Evolutionary conservation across 192 early-diverging fungal species (phyloP), one percentile per base, ranked within the genome.

Genomic region (Rhizoclosmatium sp.): DNA sequence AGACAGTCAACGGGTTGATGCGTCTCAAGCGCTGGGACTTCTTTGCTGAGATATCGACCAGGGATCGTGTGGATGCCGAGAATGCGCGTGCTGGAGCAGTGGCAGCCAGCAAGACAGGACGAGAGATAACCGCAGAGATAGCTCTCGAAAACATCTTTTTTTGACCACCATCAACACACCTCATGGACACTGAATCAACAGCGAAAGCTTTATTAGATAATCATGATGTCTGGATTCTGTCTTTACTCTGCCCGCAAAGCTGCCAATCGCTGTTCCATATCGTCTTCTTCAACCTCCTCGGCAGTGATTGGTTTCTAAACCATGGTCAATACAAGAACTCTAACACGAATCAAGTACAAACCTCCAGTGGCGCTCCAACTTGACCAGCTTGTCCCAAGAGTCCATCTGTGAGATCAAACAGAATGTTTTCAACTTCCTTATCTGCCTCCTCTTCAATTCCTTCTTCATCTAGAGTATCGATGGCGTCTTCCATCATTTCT

Each of bases 361-460:
- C 85, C 78, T 88, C 85, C 48, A 91, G 73, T 21, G 84, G 75
- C 72, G 85, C 87, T 7, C 88, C 91, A 51, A 93, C 92, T 44
- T 67, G 58, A 42, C 91, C 90, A 5, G 87, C 91, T 69, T 89
- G 85, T 19, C 88, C 90, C 19, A 93, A 81, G 39, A 89, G n/a
- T 7, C 97, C 98, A 75, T 96, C 91, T 48, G 96, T 98, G 66
- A 98, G 84, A 82, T 96, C 91, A 44, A 91, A 94, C 61, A 99
- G 82, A 7, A 99, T 91, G 61, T 91, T 95, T 81, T 96, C 93
- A 3, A 98, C 95, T 86, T 99, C 96, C 23, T 91, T 92, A 58
- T 97, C 94, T 0, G 96, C 96, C 65, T 96, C 98, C 60, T 96
- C 96, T 75, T 99, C 97, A 49, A 97, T 72, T 39, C 93, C 96